Evolutionary conservation across 1,284 basidiomycete genomes (phyloP), one percentile per base, ranked within the genome.

Genomic region (Ceratobasidium sp.): DNA sequence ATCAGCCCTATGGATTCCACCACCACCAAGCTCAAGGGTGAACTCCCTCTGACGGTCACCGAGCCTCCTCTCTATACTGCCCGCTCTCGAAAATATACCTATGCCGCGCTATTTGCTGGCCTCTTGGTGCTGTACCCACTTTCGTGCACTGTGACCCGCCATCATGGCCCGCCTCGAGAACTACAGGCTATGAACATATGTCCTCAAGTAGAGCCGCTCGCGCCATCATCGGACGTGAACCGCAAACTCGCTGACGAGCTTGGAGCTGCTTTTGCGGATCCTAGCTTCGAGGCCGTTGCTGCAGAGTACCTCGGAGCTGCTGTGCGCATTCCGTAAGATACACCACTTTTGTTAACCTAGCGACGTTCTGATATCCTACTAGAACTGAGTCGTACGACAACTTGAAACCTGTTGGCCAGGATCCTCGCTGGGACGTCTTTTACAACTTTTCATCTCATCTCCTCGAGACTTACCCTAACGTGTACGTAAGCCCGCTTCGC

Each of bases 301-400:
- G 78, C 78, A 12, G 78, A 79, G n/a, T 69, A 69, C 33, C 58
- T 79, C 2, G 78, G 78, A 33, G 78, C 71, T n/a, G 67, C 71
- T 23, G 79, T 80, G 23, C 73, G 77, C 26, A 77, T 80, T 49
- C 80, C 80, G 26, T 76, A n/a, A n/a, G n/a, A 1, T 56, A 13
- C 18, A 23, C 46, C 4, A 12, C 9, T 12, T 18, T 23, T n/a
- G n/a, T 39, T 28, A 70, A 12, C 15, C 18, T 15, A 10, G 13
- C 23, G 33, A 20, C 18, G n/a, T 13, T 12, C 10, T 64, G 51
- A 78, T 39, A 1, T 69, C 26, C 2, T n/a, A 26, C 15, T 53
- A 81, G 80, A 9, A 86, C 87, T 13, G 85, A 86, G 26, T 85
- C 85, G 0, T 87, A 82, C 73, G 87, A 88, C 79, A 82, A 86